phyloP scores from a whole-genome alignment of 768 basidiomycete species.

The Pleurotus eryngii region DNA sequence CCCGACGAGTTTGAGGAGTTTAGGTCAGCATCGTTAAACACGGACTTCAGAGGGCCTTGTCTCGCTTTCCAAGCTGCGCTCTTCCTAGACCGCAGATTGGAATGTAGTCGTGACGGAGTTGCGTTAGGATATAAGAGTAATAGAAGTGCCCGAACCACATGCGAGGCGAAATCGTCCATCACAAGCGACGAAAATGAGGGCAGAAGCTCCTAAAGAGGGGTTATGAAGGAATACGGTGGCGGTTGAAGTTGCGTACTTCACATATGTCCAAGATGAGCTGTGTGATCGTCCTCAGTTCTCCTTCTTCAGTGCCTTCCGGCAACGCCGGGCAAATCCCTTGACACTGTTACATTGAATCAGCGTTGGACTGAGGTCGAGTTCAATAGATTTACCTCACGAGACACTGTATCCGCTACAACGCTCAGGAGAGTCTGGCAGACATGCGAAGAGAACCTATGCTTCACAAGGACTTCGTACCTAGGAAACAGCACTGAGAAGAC shows the following conservation, averaged over 20 bases:
- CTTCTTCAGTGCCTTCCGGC: constrained; percentile 45
- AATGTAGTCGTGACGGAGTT: constrained; percentile 23
- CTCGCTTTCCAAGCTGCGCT: constrained; percentile 78
- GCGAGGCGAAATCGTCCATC: constrained; percentile 87
- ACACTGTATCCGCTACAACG: constrained; percentile 59
- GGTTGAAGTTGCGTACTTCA: constrained; percentile 42
- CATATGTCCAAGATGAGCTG: constrained; percentile 62
- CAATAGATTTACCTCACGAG: constrained; percentile 56
- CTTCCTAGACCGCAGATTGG: constrained; percentile 75
- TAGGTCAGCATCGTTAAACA: constrained; percentile 50
- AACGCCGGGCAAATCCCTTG: constrained; percentile 50
- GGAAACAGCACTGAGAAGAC: not conserved
- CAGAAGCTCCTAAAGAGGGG: constrained; percentile 58
- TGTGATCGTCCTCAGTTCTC: constrained; percentile 66
- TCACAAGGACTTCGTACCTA: constrained; percentile 62
- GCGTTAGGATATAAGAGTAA: constrained; percentile 67
- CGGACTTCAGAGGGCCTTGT: constrained; percentile 78
- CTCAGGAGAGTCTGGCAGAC: constrained; percentile 88
- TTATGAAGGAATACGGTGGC: constrained; percentile 3
- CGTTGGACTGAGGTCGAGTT: not conserved
- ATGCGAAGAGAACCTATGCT: constrained; percentile 92
- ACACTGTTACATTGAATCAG: constrained; percentile 31
- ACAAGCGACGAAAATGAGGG: constrained; percentile 62
- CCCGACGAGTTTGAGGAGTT: constrained; percentile 25
- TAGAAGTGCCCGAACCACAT: constrained; percentile 80